These are phyloP conservation scores for Hysterangium stoloniferum DNA, from an alignment of 768 basidiomycete genomes.

Conservation along the genomic window DNA sequence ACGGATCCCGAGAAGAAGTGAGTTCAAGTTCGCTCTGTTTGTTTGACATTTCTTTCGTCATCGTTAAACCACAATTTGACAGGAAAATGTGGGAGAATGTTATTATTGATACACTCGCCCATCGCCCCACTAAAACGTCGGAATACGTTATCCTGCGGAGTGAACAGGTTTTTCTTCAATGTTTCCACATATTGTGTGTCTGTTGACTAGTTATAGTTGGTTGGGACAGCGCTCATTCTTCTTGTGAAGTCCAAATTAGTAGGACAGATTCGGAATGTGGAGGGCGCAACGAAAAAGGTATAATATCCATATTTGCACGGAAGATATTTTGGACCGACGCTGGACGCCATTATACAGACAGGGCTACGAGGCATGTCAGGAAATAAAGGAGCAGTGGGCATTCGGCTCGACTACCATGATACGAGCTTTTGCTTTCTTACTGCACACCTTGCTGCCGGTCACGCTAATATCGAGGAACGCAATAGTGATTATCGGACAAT, in stretches of 20 bases:
- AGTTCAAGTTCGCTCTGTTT: slow-evolving; percentile 10
- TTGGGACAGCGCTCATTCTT: slow-evolving; percentile 88
- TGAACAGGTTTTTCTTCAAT: slow-evolving; percentile 59
- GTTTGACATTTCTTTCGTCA: neutral
- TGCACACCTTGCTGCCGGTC: slow-evolving; percentile 95
- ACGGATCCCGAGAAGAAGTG: slow-evolving; percentile 90
- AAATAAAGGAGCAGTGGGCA: slow-evolving; percentile 94
- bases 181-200: neutral
- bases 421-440: slow-evolving; percentile 94
- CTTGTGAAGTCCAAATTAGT: slow-evolving; percentile 74
- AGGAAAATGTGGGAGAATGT: slow-evolving; percentile 84
- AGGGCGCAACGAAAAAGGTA: slow-evolving; percentile 87
- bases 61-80: neutral
- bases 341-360: too few relatives aligned
- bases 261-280: slow-evolving; percentile 81
- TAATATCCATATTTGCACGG: neutral
- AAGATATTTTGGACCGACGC: neutral
- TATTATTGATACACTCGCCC: slow-evolving; percentile 72
- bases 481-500: slow-evolving; percentile 92
- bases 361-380: slow-evolving; percentile 90
- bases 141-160: slow-evolving; percentile 84
- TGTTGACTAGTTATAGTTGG: slow-evolving; percentile 47
- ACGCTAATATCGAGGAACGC: slow-evolving; percentile 80
- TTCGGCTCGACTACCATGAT: slow-evolving; percentile 86
- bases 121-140: slow-evolving; percentile 54